These are phyloP conservation scores for Myxozyma geophila DNA, from an alignment of 805 yeast species.

Conservation along the genomic window DNA sequence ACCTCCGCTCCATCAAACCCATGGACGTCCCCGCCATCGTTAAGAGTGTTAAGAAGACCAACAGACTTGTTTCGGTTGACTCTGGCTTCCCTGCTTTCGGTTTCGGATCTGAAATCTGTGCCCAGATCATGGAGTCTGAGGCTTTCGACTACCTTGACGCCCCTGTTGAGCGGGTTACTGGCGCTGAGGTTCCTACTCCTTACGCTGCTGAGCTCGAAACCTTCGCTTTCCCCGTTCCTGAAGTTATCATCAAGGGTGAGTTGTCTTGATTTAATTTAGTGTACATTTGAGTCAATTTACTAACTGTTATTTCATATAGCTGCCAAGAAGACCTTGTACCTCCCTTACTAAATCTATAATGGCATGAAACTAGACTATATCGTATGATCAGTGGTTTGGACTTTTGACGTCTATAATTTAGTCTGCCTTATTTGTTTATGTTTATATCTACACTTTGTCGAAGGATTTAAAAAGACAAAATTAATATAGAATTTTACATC, in stretches of 20 bases:
- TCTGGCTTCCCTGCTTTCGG: constrained; percentile 98
- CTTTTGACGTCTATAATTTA: no score
- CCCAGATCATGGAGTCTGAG: constrained; percentile 97
- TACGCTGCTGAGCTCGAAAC: constrained; percentile 95
- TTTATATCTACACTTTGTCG: no score
- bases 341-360: constrained; percentile 34
- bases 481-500: no score
- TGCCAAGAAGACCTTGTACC: constrained; percentile 49
- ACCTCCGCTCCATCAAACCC: constrained; percentile 96
- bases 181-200: constrained; percentile 99
- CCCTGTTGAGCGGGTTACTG: constrained; percentile 97
- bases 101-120: constrained; percentile 97
- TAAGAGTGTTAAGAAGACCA: constrained; percentile 91
- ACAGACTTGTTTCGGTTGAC: constrained; percentile 94
- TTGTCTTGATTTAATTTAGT: not conserved
- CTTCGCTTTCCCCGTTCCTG: constrained; percentile 97
- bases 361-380: not conserved
- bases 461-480: no score
- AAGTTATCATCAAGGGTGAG: constrained; percentile 75
- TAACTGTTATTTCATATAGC: constrained; percentile 29
- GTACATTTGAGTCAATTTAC: not conserved
- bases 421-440: no score
- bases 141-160: constrained; percentile 98
- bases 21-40: constrained; percentile 86
- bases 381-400: not conserved